Evolutionary conservation across 108 stramenopile species (phyloP), one percentile per base, ranked within the genome.

Genomic region (Skeletonema potamos): DNA sequence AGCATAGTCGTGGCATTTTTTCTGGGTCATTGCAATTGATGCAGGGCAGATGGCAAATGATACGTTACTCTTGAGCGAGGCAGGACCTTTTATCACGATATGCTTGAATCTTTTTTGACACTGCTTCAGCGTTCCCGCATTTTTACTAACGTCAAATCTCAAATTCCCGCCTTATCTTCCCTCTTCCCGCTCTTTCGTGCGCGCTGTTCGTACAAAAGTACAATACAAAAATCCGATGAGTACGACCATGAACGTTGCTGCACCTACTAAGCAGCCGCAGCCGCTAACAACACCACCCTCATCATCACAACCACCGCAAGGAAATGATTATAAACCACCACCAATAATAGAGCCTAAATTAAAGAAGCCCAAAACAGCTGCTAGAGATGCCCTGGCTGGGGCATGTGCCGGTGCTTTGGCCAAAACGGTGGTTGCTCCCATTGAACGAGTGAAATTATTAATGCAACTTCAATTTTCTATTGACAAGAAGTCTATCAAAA

Each of bases 361-460:
- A 20, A 27, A 62, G 59, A 76, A 41, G 20, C 59, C 58, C 58
- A 59, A 41, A 78, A 66, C 48, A 54, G 54, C 79, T 12, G 79
- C 66, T 12, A 86, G 82, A 68, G 88, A 90, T 71, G 87, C 84
- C n/a, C 17, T 88, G 11, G 94, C 94, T 7, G 94, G 94, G 41
- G 92, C 88, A 20, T 65, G 66, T 48, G 90, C 94, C 3, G 94
- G 93, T 28, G 92, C 89, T 39, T 62, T 97, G 51, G 85, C 95
- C 59, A 92, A 93, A 75, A 96, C 98, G 13, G 85, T 66, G 20
- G 86, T 89, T 61, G 99, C 99, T 15, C 99, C 99, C 7, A 92
- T 99, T 68, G 99, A 99, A 86, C 96, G 99, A 9, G 91, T 99
- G 36, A 99, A 99, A 77, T 88, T 99, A 44, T 69, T 99, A 41